Conservation (phyloP, 768 basidiomycete species). For the Russula dissimulans region DNA sequence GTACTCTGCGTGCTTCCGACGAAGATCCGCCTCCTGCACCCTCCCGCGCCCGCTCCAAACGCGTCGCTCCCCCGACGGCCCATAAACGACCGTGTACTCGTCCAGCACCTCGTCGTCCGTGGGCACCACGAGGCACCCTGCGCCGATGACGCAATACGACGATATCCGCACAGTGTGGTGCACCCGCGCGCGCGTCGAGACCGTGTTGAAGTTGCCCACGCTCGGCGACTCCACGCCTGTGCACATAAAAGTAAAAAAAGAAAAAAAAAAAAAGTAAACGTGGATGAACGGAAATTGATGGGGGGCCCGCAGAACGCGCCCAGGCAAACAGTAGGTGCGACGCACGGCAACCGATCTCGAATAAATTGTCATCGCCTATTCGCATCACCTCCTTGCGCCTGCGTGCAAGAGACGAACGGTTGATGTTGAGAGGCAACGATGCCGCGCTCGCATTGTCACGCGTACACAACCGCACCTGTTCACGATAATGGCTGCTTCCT, state of each 20-base stretch:
- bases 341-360: conserved; percentile 90
- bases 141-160: conserved; percentile 76
- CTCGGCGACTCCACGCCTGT: conserved; percentile 80
- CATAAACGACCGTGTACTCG: conserved; percentile 80
- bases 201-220: conserved; percentile 78
- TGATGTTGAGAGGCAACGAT: not conserved
- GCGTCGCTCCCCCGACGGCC: conserved; percentile 61
- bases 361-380: conserved; percentile 88
- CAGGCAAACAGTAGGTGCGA: conserved; percentile 17
- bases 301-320: too few species aligned
- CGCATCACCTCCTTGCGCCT: conserved; percentile 80
- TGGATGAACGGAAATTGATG: not conserved
- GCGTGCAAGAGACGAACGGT: not conserved
- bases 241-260: not conserved
- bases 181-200: conserved; percentile 75
- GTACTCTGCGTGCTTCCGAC: conserved; percentile 86
- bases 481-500: conserved; percentile 84
- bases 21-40: conserved; percentile 73
- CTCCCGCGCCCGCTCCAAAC: conserved; percentile 82
- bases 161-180: conserved; percentile 75
- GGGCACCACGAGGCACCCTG: conserved; percentile 70
- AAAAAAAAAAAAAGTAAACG: not conserved
- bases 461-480: conserved; percentile 48
- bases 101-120: conserved; percentile 70
- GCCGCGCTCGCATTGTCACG: not conserved